Evolutionary conservation across 2,329 filamentous ascomycete species (phyloP), one percentile per base, ranked within the genome.

Genomic region (Colletotrichum viniferum): DNA sequence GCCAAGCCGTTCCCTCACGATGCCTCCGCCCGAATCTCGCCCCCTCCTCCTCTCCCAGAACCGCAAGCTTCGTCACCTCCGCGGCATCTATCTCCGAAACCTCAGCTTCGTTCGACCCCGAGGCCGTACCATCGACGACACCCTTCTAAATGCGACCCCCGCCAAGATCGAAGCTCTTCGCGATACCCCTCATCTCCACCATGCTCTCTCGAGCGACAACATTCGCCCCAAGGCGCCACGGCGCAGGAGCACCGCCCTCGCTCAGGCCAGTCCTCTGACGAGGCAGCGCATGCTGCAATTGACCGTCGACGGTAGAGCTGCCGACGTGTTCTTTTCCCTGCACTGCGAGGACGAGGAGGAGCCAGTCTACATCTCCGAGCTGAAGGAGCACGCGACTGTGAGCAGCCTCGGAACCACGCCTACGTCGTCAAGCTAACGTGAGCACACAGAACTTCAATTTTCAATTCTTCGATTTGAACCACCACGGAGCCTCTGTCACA

Each of bases 351-450:
- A 86, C 5, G 85, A 92, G 67, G 84, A 89, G 62, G 93, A 95
- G 18, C 96, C 96, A 0, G 86, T 98, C n/a, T 98, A 98, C 83
- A 91, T 98, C 79, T 98, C 96, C 81, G 96, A 98, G 85, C 88
- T 94, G 26, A 90, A 93, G 32, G 90, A 94, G 79, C 92, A 92
- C 80, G 92, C 94, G n/a, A 96, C 95, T 85, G 89, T 91, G 84
- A 58, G 82, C 60, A 56, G n/a, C 18, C 26, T 4, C 32, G 21
- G 26, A 34, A 8, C 16, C 16, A n/a, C 24, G 14, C 24, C 18
- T 26, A 18, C 14, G 4, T 30, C 7, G 21, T 16, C 14, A 18
- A 48, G 26, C 52, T 78, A 60, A 77, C 55, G 4, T 13, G 6
- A n/a, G 3, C 13, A n/a, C 7, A 12, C 36, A 91, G 90, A 98